Evolutionary conservation across 768 basidiomycete species (phyloP), one percentile per base, ranked within the genome.

Genomic region (Tephrocybe sp.): DNA sequence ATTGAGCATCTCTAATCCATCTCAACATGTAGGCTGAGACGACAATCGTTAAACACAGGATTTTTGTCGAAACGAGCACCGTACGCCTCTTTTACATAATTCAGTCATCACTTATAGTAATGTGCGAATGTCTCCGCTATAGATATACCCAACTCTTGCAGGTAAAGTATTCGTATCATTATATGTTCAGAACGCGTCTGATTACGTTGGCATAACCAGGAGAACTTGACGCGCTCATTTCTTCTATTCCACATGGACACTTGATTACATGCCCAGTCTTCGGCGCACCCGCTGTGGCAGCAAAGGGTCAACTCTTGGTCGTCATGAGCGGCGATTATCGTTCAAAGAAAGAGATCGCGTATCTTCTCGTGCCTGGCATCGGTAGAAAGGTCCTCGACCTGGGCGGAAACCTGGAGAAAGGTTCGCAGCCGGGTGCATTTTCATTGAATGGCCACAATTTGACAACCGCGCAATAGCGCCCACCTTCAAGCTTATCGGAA

Each of bases 21-120:
- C 44, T 31, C 59, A 52, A n/a, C n/a, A n/a, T 40, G 30, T 60
- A 71, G 82, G 71, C 60, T 60, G 57, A 60, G 18, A 72, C 75
- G 24, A 72, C 44, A 13, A 41, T 77, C 1, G 61, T 72, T 6
- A 74, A 69, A 60, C 65, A 72, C 56, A 92, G 84, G 63, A 86
- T 91, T 39, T 91, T 94, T 55, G 84, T 92, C 25, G 91, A 94
- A 57, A 91, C 86, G 11, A 84, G 83, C 67, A 94, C 91, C 2
- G 88, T 90, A 47, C 49, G 82, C 33, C 15, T 15, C 33, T 34
- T 15, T 7, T 34, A 4, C 4, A 15, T 34, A n/a, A n/a, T 29
- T 11, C 27, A 5, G 6, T 29, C 6, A 29, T 34, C 33, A n/a
- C 8, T 34, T 34, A 34, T 34, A 4, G 9, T 34, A 23, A 12